phyloP scores from a whole-genome alignment of 257 asterid genomes.

The Solanum verrucosum region DNA sequence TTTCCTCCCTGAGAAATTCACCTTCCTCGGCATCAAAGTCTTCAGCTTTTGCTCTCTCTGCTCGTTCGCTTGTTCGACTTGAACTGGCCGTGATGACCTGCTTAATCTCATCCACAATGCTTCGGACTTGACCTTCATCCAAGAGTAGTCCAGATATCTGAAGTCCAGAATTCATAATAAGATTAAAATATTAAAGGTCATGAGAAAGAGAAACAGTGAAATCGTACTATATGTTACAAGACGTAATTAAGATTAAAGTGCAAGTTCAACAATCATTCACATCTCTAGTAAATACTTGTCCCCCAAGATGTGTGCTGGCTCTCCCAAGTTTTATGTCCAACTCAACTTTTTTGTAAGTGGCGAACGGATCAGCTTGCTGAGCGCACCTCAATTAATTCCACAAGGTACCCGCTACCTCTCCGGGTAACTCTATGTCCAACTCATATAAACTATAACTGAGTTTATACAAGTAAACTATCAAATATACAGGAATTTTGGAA shows the following conservation, averaged over 20 bases:
- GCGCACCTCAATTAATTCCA: not conserved
- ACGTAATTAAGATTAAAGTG: not conserved
- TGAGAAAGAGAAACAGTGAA: not conserved
- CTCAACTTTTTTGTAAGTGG: not conserved
- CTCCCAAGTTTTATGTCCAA: not conserved
- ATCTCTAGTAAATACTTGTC: not conserved
- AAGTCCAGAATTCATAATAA: slow-evolving; percentile 2
- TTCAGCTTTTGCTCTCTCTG: slow-evolving; percentile 93
- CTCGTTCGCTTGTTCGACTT: slow-evolving; percentile 72
- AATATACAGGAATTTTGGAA: not conserved
- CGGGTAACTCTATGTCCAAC: not conserved
- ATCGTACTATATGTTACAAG: not conserved
- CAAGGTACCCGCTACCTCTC: not conserved
- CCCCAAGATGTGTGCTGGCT: not conserved
- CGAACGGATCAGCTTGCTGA: not conserved
- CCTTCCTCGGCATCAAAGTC: slow-evolving; percentile 99
- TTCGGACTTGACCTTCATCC: slow-evolving; percentile 86
- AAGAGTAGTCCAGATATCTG: slow-evolving; percentile 85
- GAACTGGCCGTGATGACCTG: slow-evolving; percentile 91
- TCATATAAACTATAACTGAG: not conserved
- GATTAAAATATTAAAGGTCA: not conserved
- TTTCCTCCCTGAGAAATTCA: slow-evolving; percentile 89
- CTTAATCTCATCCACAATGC: slow-evolving; percentile 88
- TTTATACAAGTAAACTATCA: not conserved
- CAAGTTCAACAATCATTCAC: not conserved